A percentile compares a stretch with the other conserved stretches of the same genome.
These are phyloP conservation scores for Saccharomycopsis crataegensis DNA, from an alignment of 1,139 yeast genomes.

Conservation along the genomic window DNA sequence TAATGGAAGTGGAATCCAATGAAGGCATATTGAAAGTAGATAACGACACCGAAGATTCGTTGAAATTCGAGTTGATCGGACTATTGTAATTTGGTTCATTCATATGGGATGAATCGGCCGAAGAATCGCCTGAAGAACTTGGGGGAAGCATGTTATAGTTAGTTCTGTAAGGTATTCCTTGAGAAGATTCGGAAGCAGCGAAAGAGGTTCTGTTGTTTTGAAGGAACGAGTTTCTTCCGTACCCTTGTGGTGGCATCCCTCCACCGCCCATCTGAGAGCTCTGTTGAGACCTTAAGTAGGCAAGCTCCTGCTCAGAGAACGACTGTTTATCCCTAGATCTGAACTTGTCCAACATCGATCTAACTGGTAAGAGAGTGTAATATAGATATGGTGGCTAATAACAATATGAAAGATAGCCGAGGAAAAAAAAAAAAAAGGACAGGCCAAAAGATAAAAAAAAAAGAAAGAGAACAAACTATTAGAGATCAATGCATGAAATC, in stretches of 20 bases:
- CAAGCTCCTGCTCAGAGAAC: constrained; percentile 16
- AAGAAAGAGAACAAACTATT: not conserved
- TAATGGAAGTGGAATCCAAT: constrained; percentile 17
- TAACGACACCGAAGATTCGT: constrained; percentile 19
- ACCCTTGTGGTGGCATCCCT: not conserved
- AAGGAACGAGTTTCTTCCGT: constrained; percentile 3
- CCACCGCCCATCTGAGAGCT: not conserved
- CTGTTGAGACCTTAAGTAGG: constrained; percentile 9
- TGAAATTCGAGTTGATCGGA: constrained; percentile 20
- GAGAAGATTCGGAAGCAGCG: not conserved
- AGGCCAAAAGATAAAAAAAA: not conserved
- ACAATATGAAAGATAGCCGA: no score
- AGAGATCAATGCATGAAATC: not conserved
- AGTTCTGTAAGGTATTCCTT: constrained; percentile 4
- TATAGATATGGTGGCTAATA: no score
- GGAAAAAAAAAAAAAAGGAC: not conserved
- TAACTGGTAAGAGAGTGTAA: not conserved
- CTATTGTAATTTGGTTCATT: constrained; percentile 17
- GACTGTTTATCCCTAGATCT: constrained; percentile 17
- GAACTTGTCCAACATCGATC: constrained; percentile 16
- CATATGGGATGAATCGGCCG: constrained; percentile 13
- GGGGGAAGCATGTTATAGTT: constrained; percentile 10
- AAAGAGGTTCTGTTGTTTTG: constrained; percentile 1
- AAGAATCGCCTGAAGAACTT: constrained; percentile 6
- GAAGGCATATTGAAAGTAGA: constrained; percentile 20